Conservation (phyloP, 2,329 filamentous ascomycete genomes). For the Pestalotiopsis sp. region DNA sequence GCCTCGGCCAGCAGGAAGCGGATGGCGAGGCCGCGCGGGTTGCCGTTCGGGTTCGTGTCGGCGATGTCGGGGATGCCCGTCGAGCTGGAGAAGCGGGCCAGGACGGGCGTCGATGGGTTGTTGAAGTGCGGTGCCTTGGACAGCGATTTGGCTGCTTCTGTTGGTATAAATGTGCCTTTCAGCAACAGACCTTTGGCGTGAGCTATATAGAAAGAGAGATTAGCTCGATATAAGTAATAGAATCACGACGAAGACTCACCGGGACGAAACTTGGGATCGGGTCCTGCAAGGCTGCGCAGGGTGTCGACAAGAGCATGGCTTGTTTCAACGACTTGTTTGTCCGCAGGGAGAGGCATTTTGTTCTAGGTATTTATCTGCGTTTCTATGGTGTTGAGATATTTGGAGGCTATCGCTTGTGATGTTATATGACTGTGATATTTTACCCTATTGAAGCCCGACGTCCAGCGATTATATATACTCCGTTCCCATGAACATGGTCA, state of each 20-base stretch:
- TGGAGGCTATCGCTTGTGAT: neutral
- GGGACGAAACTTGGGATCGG: neutral
- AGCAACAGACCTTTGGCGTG: slow-evolving; percentile 57
- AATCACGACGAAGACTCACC: neutral
- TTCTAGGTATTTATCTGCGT: neutral
- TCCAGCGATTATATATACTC: too few species aligned
- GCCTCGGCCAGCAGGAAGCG: slow-evolving; percentile 45
- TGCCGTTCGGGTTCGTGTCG: slow-evolving; percentile 48
- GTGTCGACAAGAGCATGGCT: slow-evolving; percentile 7
- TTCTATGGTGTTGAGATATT: neutral
- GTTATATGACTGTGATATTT: too few species aligned
- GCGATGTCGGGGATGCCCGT: slow-evolving; percentile 53
- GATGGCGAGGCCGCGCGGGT: slow-evolving; percentile 50
- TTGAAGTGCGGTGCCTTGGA: slow-evolving; percentile 52
- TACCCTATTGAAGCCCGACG: too few species aligned
- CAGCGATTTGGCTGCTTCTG: slow-evolving; percentile 42
- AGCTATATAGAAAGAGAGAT: slow-evolving; percentile 34
- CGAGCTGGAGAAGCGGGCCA: slow-evolving; percentile 53
- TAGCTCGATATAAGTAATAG: neutral
- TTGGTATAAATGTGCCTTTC: slow-evolving; percentile 54
- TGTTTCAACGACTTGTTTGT: slow-evolving; percentile 6
- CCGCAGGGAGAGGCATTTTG: slow-evolving; percentile 7
- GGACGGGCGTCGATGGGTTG: slow-evolving; percentile 44
- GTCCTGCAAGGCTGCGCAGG: neutral
- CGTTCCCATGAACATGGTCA: too few species aligned